Evolutionary conservation across 495 filamentous ascomycete species (phyloP), one percentile per base, ranked within the genome.

Genomic region (Aspergillus bertholletiae): DNA sequence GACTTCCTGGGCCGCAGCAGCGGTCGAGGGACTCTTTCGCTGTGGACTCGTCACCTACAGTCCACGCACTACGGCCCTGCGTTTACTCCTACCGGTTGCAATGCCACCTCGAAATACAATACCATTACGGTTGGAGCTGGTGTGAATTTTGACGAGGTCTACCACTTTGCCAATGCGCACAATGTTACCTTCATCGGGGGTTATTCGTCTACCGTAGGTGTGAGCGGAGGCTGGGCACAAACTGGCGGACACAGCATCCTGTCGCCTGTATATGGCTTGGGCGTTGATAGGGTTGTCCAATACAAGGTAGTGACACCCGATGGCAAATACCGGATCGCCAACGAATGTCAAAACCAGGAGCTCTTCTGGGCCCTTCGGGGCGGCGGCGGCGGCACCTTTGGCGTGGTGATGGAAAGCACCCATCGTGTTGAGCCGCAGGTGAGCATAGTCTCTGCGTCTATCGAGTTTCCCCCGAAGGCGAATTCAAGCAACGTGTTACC

Each of bases 331-430:
- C 55, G 71, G 22, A 74, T 66, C 9, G 75, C 76, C 15, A 75
- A 70, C 39, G 61, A 65, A 18, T 61, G 59, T n/a, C 63, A 72
- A 30, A 70, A 81, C 47, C 46, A 55, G 23, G 76, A 81, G n/a
- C n/a, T n/a, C n/a, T n/a, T n/a, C n/a, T n/a, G n/a, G n/a, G n/a
- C n/a, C n/a, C n/a, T n/a, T n/a, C 70, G 81, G 8, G 81, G 81
- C 20, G 81, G 81, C 4, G 81, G 81, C 13, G 80, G 80, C 7
- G 75, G 78, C 15, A 81, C 75, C 18, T 83, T 80, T 54, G 81
- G 78, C 9, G 69, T 83, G 17, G 72, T 81, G 18, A 63, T 81
- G 5, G 72, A 72, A 40, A 67, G 66, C 49, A 77, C 76, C 2
- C 63, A 73, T 48, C 70, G 69, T 18, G 77, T 75, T 21, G 58